Base-by-base conservation (phyloP, 495 filamentous ascomycete genomes). In the Beverwykella pulmonaria region DNA sequence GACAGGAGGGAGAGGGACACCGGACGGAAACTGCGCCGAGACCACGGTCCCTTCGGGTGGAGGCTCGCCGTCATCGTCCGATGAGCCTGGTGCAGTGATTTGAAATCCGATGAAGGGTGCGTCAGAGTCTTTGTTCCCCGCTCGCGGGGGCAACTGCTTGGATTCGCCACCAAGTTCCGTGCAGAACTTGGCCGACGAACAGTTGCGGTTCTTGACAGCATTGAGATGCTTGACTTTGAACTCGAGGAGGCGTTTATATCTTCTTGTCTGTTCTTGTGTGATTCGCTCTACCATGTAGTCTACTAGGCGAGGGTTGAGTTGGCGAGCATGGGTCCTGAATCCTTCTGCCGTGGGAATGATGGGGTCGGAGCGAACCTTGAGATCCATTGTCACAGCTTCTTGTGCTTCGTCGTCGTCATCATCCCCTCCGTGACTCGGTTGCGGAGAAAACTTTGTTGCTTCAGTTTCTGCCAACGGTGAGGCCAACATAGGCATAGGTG, bases 1-100 rank as follows among this genome's bases (percentile, higher is more conserved):
- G 27, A 92, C 90, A 1, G 92, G 92, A 23, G 93, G 93, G 70
- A 90, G 84, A 8, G 91, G 92, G 36, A 97, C 90, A 22, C 92
- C 92, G 12, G 75, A 74, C 6, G 93, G 93, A 71, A 97, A 96
- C 60, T 87, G 85, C 4, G 86, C 82, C 4, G 86, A 83, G 9
- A 84, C 84, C 56, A 92, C 86, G 14, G 85, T 81, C 30, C 87
- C 87, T 72, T 96, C 87, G 4, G 77, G 86, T 9, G 84, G 75
- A 17, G 81, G 80, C 55, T 87, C 88, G 47, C 81, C 78, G 53
- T 88, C 86, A 23, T 90, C 88, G 41, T 88, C 86, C 1, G 78
- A 70, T 65, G 53, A 65, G 12, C 78, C 63, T 63, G 79, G 73
- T 23, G 78, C 75, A 15, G 79, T 74, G 65, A 82, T 78, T 20